Conservation (phyloP, 352 stramenopile genomes). For the Globisporangium okanoganense region DNA sequence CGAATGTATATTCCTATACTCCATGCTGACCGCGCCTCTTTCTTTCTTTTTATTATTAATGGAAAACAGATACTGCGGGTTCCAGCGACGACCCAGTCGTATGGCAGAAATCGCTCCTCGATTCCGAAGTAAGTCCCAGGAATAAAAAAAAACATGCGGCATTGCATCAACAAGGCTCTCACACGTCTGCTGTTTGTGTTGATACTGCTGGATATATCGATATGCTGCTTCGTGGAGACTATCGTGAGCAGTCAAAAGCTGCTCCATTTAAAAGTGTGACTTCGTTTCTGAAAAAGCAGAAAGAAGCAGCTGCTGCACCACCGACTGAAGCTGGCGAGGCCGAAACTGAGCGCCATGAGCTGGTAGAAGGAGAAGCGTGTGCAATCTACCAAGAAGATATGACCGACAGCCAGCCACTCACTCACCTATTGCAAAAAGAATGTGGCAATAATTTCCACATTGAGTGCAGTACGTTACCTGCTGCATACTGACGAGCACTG, state of each 20-base stretch:
- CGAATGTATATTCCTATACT: no score
- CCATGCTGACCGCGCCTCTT: no score
- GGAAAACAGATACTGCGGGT: constrained; percentile 57
- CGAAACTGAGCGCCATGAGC: constrained; percentile 43
- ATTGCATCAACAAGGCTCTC: background rate
- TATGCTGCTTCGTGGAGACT: constrained; percentile 56
- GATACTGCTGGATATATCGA: constrained; percentile 37
- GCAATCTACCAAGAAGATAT: constrained; percentile 86
- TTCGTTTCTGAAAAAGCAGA: constrained; percentile 44
- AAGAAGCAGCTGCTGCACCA: constrained; percentile 14
- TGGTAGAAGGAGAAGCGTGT: constrained; percentile 76
- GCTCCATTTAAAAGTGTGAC: constrained; percentile 16
- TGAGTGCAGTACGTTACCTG: constrained; percentile 44
- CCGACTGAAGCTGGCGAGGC: constrained; percentile 20
- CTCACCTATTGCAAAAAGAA: constrained; percentile 76
- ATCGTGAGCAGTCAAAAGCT: constrained; percentile 32
- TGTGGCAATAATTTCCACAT: constrained; percentile 78
- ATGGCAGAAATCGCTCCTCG: constrained; percentile 84
- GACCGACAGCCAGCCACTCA: constrained; percentile 38
- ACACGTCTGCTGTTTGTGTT: background rate
- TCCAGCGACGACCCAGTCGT: constrained; percentile 57
- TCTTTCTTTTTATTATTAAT: background rate
- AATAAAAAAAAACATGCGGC: no score
- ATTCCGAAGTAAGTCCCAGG: constrained; percentile 54
- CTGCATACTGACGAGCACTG: background rate